Evolutionary conservation across 75 land plant genomes (phyloP).

Genomic region (Sequoiadendron giganteum): DNA sequence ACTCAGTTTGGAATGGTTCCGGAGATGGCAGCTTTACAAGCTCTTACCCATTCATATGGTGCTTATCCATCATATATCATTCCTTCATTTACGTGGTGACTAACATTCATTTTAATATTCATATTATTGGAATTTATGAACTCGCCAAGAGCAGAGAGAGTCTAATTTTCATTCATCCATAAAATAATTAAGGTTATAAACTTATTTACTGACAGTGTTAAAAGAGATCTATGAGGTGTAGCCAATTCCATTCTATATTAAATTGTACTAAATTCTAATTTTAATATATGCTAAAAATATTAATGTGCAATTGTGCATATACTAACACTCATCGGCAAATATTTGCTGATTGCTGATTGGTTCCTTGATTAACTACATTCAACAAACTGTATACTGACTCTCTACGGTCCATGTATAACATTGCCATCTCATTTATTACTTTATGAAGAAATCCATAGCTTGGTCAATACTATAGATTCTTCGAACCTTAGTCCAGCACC

Average conservation of each 20-base stretch:
- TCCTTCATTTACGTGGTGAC: conserved; percentile 70
- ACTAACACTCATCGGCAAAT: not conserved
- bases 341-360: not conserved
- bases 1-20: conserved; percentile 51
- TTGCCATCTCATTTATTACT: not conserved
- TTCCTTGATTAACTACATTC: not conserved
- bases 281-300: not conserved
- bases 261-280: not conserved
- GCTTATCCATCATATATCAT: conserved; percentile 62
- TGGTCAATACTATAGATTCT: not conserved
- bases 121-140: not conserved
- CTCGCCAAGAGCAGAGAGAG: not conserved
- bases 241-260: not conserved
- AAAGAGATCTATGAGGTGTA: not conserved
- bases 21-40: conserved; percentile 28
- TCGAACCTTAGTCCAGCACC: not conserved
- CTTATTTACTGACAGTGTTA: not conserved
- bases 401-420: not conserved
- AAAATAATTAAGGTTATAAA: not conserved
- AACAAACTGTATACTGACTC: not conserved
- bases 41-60: conserved; percentile 36
- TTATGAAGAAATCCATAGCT: not conserved
- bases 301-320: not conserved
- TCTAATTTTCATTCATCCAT: not conserved
- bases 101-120: not conserved